Percentiles rank a stretch among this genome's conserved stretches.
These are phyloP conservation scores for Dendrobium nobile DNA, from an alignment of 106 monocot genomes.

Conservation along the genomic window DNA sequence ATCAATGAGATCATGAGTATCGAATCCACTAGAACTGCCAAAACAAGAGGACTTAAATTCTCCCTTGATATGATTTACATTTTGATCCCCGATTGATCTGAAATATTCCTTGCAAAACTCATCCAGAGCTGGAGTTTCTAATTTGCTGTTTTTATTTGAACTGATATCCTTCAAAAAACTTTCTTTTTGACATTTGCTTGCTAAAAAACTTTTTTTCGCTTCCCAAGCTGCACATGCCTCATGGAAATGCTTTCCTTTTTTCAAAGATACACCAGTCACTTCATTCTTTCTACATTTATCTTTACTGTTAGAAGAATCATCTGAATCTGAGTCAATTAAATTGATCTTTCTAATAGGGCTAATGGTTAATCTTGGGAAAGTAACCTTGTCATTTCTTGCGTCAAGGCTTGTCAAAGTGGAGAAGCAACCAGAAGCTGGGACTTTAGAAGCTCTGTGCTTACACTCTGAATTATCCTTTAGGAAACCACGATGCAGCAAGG, in stretches of 20 bases:
- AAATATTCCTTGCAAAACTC: constrained; percentile 90
- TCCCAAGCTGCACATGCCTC: not conserved
- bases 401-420: constrained; percentile 38
- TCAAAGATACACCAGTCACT: constrained; percentile 4
- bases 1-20: constrained; percentile 15
- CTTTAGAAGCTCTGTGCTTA: constrained; percentile 27
- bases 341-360: constrained; percentile 78
- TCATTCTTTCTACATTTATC: constrained; percentile 8
- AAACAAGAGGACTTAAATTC: not conserved
- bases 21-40: constrained; percentile 25
- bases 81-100: constrained; percentile 23
- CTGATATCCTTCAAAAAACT: constrained; percentile 39
- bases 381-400: constrained; percentile 36
- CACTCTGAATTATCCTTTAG: constrained; percentile 35
- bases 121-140: constrained; percentile 78
- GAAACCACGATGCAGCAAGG: constrained; percentile 31
- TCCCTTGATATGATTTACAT: constrained; percentile 12
- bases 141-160: constrained; percentile 20
- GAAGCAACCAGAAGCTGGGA: constrained; percentile 14
- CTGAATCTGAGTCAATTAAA: constrained; percentile 72
- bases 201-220: not conserved
- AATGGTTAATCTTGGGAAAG: constrained; percentile 46
- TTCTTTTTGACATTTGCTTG: constrained; percentile 18
- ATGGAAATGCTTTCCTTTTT: constrained; percentile 4
- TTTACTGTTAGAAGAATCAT: constrained; percentile 29